Evolutionary conservation across 2,329 filamentous ascomycete genomes (phyloP).

Genomic region (Simplicillium sp.): DNA sequence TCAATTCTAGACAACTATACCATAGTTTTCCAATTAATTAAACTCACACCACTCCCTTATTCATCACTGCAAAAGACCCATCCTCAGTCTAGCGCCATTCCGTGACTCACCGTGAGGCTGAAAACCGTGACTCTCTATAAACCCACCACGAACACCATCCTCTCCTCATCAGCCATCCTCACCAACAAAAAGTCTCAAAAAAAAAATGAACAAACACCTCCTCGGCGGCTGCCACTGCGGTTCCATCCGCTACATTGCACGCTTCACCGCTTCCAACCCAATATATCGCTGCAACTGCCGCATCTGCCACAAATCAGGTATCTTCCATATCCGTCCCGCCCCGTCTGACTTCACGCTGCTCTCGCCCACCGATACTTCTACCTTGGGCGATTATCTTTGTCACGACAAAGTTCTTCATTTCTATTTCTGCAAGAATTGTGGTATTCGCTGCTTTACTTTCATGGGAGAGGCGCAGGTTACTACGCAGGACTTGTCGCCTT

Average conservation of each 20-base stretch:
- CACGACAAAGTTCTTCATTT: slow-evolving; percentile 22
- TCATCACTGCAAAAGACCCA: too few species aligned
- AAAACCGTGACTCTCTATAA: too few species aligned
- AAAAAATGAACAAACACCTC: too few species aligned
- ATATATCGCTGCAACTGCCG: slow-evolving; percentile 36
- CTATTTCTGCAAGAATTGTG: slow-evolving; percentile 37
- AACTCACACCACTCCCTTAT: too few species aligned
- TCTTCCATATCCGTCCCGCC: slow-evolving; percentile 32
- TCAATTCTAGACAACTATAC: too few species aligned
- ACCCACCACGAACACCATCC: too few species aligned
- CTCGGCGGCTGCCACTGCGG: slow-evolving; percentile 31
- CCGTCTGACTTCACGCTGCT: slow-evolving; percentile 34
- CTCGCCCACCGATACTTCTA: slow-evolving; percentile 25
- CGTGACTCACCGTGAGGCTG: too few species aligned
- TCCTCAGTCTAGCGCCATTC: too few species aligned
- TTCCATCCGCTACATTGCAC: slow-evolving; percentile 29
- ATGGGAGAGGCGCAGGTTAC: slow-evolving; percentile 18
- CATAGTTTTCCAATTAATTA: too few species aligned
- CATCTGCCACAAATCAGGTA: slow-evolving; percentile 36
- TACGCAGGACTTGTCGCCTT: slow-evolving; percentile 11
- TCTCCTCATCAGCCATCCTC: too few species aligned
- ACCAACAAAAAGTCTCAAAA: too few species aligned
- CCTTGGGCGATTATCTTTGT: slow-evolving; percentile 30
- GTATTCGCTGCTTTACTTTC: slow-evolving; percentile 31
- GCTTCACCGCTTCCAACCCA: slow-evolving; percentile 21